Evolutionary conservation across 371 early-diverging fungal species (phyloP).

Genomic region (Conidiobolus incongruus): DNA sequence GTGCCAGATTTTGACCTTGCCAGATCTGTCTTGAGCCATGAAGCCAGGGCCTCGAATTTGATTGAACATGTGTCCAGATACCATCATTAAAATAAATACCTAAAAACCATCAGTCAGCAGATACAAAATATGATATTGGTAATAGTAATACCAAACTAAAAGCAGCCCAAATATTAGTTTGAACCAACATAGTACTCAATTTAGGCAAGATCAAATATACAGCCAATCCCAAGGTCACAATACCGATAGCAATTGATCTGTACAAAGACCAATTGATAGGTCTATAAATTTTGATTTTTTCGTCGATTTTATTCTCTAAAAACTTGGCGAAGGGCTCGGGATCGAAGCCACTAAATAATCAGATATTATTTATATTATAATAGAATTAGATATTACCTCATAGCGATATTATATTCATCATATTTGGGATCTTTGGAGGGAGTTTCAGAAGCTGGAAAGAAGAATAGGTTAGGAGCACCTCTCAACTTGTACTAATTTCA

Average conservation of each 20-base stretch:
- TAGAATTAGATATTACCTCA: no score
- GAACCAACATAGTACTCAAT: neutral
- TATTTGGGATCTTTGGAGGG: neutral
- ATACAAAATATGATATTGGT: neutral
- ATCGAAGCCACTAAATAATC: no score
- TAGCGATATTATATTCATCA: neutral
- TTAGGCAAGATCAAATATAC: neutral
- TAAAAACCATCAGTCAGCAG: slow-evolving; percentile 6
- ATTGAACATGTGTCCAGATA: slow-evolving; percentile 79
- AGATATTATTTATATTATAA: no score
- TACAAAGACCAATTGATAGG: neutral
- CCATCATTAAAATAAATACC: slow-evolving; percentile 44
- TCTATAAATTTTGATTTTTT: no score
- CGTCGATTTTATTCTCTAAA: no score
- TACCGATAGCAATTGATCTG: neutral
- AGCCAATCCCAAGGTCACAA: neutral
- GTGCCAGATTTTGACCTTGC: slow-evolving; percentile 37
- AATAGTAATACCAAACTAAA: neutral
- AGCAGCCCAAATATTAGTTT: neutral
- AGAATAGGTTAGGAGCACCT: slow-evolving; percentile 1
- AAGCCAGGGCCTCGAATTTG: slow-evolving; percentile 58
- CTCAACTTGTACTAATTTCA: slow-evolving; percentile 1
- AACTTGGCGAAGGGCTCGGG: no score
- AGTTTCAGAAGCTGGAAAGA: neutral
- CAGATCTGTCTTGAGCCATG: slow-evolving; percentile 18